Conservation (phyloP, 768 basidiomycete genomes). For the Boletus pseudopeckii region DNA sequence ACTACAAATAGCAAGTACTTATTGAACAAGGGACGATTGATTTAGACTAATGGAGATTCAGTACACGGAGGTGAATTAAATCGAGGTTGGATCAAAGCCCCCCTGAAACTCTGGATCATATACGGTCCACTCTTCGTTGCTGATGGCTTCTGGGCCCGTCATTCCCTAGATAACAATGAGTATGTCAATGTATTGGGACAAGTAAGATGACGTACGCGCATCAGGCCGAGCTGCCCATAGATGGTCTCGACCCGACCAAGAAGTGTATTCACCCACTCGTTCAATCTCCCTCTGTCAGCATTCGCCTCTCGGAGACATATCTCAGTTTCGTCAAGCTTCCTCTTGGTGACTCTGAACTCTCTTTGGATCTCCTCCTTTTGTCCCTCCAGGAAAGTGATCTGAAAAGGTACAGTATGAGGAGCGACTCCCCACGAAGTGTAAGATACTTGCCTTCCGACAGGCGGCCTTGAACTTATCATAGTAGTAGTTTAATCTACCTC, state of each 20-base stretch:
- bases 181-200: neutral
- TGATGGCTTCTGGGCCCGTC: neutral
- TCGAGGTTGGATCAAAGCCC: neutral
- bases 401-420: neutral
- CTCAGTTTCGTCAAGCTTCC: constrained; percentile 20
- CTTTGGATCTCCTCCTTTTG: constrained; percentile 16
- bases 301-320: constrained; percentile 15
- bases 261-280: constrained; percentile 11
- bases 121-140: constrained; percentile 2
- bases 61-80: neutral
- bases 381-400: constrained; percentile 17
- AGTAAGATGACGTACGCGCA: constrained; percentile 9
- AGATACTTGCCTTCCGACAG: constrained; percentile 10
- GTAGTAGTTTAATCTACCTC: constrained; percentile 11
- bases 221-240: constrained; percentile 4
- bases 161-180: constrained; percentile 11
- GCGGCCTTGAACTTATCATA: constrained; percentile 10
- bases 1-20: neutral
- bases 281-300: constrained; percentile 11
- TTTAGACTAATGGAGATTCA: neutral
- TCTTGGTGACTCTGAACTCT: constrained; percentile 12
- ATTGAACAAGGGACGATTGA: neutral
- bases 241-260: constrained; percentile 7
- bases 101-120: neutral
- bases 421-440: neutral